Conservation (phyloP, 495 filamentous ascomycete species). For the Tuber melanosporum region DNA sequence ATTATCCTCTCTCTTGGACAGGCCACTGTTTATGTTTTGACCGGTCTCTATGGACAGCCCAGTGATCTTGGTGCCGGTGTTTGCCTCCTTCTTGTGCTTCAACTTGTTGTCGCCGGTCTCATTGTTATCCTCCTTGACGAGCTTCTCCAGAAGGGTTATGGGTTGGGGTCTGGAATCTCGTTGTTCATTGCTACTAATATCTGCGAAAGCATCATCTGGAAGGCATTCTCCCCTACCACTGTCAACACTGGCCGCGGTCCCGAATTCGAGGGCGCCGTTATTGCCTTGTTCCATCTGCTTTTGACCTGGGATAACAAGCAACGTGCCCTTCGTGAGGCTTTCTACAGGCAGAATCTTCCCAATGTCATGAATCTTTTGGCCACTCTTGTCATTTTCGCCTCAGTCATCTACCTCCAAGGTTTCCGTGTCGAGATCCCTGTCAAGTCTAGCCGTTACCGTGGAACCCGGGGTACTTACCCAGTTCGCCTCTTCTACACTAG, state of each 20-base stretch:
- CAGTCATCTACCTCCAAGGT: conserved; percentile 98
- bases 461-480: conserved; percentile 81
- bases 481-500: conserved; percentile 80
- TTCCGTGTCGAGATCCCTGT: conserved; percentile 99
- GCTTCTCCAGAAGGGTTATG: conserved; percentile 98
- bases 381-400: conserved; percentile 86
- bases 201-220: conserved; percentile 99
- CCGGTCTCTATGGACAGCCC: conserved; percentile 93
- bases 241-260: conserved; percentile 99
- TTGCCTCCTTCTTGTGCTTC: conserved; percentile 92
- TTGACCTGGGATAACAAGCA: conserved; percentile 99
- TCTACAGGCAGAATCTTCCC: conserved; percentile 98
- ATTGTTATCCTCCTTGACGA: conserved; percentile 99
- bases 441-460: conserved; percentile 98
- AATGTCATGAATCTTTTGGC: conserved; percentile 99
- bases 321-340: conserved; percentile 91
- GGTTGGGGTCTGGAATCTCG: conserved; percentile 95
- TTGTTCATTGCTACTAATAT: conserved; percentile 99
- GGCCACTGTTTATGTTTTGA: conserved; percentile 92
- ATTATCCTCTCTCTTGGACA: conserved; percentile 97
- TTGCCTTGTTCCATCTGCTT: conserved; percentile 95
- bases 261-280: conserved; percentile 98
- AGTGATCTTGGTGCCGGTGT: conserved; percentile 95
- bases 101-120: conserved; percentile 91
- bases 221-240: conserved; percentile 97